phyloP scores from a whole-genome alignment of 208 protist species.

The Porcisia hertigi region DNA sequence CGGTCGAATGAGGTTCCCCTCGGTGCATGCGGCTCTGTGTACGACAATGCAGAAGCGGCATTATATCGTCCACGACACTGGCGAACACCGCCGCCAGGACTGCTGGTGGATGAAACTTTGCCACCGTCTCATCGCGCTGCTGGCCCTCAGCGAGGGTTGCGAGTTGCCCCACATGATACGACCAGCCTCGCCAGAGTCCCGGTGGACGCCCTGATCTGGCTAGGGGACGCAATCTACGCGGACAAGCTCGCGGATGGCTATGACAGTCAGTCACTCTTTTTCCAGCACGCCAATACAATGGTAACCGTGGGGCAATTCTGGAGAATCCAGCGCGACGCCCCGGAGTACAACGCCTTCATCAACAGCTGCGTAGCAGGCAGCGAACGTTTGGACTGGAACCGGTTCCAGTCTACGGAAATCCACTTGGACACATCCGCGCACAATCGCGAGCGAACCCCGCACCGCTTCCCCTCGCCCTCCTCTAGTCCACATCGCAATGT shows the following conservation, averaged over 20 bases:
- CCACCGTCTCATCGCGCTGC: not conserved
- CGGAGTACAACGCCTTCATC: slow-evolving; percentile 68
- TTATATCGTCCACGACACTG: slow-evolving; percentile 10
- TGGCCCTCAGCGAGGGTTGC: not conserved
- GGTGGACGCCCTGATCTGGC: slow-evolving; percentile 75
- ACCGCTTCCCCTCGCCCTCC: not conserved
- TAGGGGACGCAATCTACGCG: slow-evolving; percentile 86
- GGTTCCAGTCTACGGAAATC: not conserved
- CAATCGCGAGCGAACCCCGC: not conserved
- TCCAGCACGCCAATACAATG: slow-evolving; percentile 33
- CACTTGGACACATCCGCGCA: not conserved
- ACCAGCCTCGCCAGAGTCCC: slow-evolving; percentile 12
- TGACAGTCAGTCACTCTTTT: slow-evolving; percentile 27
- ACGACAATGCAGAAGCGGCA: slow-evolving; percentile 15
- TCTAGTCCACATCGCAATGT: slow-evolving; percentile 21
- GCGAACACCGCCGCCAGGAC: not conserved
- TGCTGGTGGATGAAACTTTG: slow-evolving; percentile 2
- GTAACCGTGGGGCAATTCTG: slow-evolving; percentile 59
- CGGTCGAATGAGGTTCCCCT: slow-evolving; percentile 16
- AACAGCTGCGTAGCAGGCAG: slow-evolving; percentile 38
- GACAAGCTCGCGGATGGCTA: slow-evolving; percentile 51
- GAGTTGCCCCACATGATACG: not conserved
- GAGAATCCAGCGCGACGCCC: slow-evolving; percentile 47
- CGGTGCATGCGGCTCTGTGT: slow-evolving; percentile 30
- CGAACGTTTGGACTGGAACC: not conserved